phyloP scores from a whole-genome alignment of 2,329 filamentous ascomycete genomes.

The Colletotrichum somersetense region DNA sequence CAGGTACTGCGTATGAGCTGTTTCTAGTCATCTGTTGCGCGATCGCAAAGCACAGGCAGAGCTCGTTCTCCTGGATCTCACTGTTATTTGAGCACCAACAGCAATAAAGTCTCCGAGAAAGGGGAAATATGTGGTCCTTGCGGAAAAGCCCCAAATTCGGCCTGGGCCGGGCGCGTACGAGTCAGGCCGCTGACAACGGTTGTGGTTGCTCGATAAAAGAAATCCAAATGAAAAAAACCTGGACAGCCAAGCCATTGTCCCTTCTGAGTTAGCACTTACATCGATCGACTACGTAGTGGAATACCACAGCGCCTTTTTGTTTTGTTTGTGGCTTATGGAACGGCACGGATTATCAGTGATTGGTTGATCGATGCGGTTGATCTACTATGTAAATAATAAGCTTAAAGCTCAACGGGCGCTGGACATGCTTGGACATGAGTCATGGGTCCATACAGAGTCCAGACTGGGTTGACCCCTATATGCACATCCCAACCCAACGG shows the following conservation, averaged over 20 bases:
- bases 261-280: not conserved
- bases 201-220: too few relatives aligned
- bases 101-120: not conserved
- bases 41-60: not conserved
- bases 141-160: conserved; percentile 1
- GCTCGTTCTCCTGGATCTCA: not conserved
- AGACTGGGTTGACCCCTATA: conserved; percentile 1
- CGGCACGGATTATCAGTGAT: too few relatives aligned
- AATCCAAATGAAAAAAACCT: too few relatives aligned
- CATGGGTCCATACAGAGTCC: not conserved
- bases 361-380: not conserved
- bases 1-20: not conserved
- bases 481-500: too few relatives aligned
- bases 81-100: not conserved
- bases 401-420: not conserved
- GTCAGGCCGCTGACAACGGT: not conserved
- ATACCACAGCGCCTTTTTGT: not conserved
- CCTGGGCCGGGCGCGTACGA: not conserved
- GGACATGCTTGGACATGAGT: not conserved
- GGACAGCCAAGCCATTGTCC: too few relatives aligned
- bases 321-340: not conserved
- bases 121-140: not conserved
- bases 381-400: not conserved
- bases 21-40: too few relatives aligned
- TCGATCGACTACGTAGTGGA: too few relatives aligned